phyloP scores from a whole-genome alignment of 2,329 filamentous ascomycete species.

The Monilinia vaccinii-corymbosi region DNA sequence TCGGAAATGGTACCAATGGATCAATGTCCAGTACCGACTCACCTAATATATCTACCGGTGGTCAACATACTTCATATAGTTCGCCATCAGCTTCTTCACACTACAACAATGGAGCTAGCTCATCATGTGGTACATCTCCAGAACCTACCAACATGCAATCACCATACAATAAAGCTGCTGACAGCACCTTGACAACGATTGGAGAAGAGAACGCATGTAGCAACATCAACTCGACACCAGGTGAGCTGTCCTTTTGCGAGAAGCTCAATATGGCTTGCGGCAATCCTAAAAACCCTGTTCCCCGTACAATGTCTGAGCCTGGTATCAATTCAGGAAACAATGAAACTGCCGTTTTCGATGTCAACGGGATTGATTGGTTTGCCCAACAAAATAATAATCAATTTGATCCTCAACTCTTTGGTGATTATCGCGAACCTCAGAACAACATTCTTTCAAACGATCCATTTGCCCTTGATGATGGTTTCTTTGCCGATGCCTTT shows the following conservation, averaged over 20 bases:
- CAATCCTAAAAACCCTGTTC: slow-evolving; percentile 42
- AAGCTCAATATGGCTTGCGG: slow-evolving; percentile 48
- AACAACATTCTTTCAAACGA: slow-evolving; percentile 62
- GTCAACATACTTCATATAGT: slow-evolving; percentile 47
- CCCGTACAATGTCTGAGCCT: slow-evolving; percentile 34
- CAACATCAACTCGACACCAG: slow-evolving; percentile 32
- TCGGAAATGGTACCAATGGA: slow-evolving; percentile 35
- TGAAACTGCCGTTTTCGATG: slow-evolving; percentile 34
- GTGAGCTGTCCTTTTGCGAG: slow-evolving; percentile 45
- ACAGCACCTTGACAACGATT: slow-evolving; percentile 53
- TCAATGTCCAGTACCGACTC: slow-evolving; percentile 35
- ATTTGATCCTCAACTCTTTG: slow-evolving; percentile 88
- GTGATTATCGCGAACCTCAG: slow-evolving; percentile 84
- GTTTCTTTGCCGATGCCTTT: slow-evolving; percentile 60
- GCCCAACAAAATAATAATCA: slow-evolving; percentile 72
- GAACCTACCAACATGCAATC: slow-evolving; percentile 66
- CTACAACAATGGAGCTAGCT: slow-evolving; percentile 49
- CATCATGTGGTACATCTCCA: slow-evolving; percentile 68
- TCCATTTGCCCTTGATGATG: slow-evolving; percentile 38
- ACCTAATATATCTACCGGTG: slow-evolving; percentile 26
- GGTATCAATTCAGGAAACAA: slow-evolving; percentile 20
- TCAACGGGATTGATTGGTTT: slow-evolving; percentile 60
- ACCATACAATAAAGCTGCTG: slow-evolving; percentile 53
- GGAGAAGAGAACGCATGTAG: slow-evolving; percentile 50
- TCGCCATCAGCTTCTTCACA: slow-evolving; percentile 57